phyloP scores from a whole-genome alignment of 257 asterid genomes.

The Fraxinus pennsylvanica region DNA sequence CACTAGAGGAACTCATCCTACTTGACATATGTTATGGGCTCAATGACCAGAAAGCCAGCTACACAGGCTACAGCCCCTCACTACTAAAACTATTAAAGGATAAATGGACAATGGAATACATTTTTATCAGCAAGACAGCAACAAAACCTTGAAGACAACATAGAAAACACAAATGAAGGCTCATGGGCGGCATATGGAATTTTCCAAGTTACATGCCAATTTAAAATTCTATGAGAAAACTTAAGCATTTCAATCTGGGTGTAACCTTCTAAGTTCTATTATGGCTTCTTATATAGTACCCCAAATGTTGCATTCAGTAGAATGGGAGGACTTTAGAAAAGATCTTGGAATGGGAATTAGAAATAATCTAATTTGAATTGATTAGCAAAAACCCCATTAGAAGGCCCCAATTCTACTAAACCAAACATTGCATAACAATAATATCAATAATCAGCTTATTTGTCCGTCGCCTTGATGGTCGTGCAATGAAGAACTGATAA shows the following conservation, averaged over 20 bases:
- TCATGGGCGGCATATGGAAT: neutral
- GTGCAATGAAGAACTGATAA: neutral
- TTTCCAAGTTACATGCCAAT: neutral
- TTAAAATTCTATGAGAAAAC: neutral
- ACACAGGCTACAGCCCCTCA: neutral
- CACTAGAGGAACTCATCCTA: neutral
- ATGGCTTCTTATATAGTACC: conserved; percentile 1
- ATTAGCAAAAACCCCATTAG: neutral
- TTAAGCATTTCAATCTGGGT: neutral
- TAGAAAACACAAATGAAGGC: conserved; percentile 8
- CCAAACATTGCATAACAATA: neutral
- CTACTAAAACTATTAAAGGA: neutral
- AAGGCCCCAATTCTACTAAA: neutral
- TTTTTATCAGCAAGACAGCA: neutral
- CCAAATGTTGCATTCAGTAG: neutral
- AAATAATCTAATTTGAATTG: neutral
- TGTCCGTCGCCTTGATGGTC: neutral
- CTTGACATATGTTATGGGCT: neutral
- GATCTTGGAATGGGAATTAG: neutral
- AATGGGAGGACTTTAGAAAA: neutral
- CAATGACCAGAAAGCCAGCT: neutral
- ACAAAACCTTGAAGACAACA: conserved; percentile 8
- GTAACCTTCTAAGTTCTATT: neutral
- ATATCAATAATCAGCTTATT: neutral
- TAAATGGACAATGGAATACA: neutral